These are phyloP conservation scores for Friedmanniomyces endolithicus DNA, from an alignment of 495 filamentous ascomycete species.

Conservation along the genomic window DNA sequence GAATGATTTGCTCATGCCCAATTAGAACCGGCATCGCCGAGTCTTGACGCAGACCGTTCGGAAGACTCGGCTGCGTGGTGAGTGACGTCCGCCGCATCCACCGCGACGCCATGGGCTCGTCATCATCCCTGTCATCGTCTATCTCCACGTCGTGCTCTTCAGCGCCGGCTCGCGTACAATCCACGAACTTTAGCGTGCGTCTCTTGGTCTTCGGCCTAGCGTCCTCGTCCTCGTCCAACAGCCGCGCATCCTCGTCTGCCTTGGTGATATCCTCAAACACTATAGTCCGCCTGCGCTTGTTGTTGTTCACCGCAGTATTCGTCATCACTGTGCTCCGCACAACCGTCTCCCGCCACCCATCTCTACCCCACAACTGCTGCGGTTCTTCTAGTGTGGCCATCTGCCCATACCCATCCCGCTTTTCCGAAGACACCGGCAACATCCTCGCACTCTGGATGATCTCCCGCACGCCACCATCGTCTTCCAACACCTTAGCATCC, in stretches of 20 bases:
- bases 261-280: not conserved
- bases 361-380: slow-evolving; percentile 48
- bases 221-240: not conserved
- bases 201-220: not conserved
- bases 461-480: slow-evolving; percentile 61
- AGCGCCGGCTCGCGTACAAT: not conserved
- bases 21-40: not conserved
- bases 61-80: not conserved
- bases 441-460: slow-evolving; percentile 67
- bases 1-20: not conserved
- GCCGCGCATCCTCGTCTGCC: not conserved
- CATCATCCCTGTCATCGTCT: not conserved
- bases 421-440: slow-evolving; percentile 41
- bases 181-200: not conserved
- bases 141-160: not conserved
- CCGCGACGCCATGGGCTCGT: slow-evolving; percentile 1
- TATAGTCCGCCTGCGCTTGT: not conserved
- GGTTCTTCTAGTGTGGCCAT: slow-evolving; percentile 43
- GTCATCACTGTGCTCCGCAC: not conserved
- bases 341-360: slow-evolving; percentile 10
- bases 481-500: slow-evolving; percentile 56
- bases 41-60: not conserved
- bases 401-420: slow-evolving; percentile 36
- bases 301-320: not conserved
- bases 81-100: not conserved